A percentile compares a stretch with the other conserved stretches of the same genome.
These are phyloP conservation scores for Trebouxia sp. DNA, from an alignment of 139 green algal species.

Conservation along the genomic window DNA sequence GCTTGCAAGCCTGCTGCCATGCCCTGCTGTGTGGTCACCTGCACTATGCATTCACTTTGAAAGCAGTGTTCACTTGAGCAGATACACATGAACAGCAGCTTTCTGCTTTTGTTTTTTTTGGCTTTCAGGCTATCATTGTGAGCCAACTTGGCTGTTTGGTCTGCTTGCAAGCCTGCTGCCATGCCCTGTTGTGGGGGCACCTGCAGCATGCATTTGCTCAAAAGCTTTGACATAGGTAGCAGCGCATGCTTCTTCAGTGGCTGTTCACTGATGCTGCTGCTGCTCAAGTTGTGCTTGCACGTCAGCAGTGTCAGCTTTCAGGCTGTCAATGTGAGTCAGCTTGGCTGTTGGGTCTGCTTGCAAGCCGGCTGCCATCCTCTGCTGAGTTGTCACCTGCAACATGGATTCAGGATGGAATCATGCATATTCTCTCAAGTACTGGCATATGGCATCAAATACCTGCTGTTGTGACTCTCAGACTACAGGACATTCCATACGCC, in stretches of 20 bases:
- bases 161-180: neutral
- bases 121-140: neutral
- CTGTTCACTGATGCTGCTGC: too few species aligned
- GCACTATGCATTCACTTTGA: neutral
- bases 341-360: conserved; percentile 19
- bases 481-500: too few species aligned
- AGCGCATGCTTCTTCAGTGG: too few species aligned
- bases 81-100: too few species aligned
- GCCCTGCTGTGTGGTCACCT: neutral
- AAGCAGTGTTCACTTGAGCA: too few species aligned
- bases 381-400: neutral
- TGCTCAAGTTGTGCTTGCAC: neutral
- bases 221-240: too few species aligned
- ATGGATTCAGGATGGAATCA: too few species aligned
- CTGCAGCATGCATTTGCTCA: neutral
- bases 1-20: conserved; percentile 1
- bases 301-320: neutral
- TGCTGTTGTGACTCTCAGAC: too few species aligned
- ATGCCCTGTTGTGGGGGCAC: neutral
- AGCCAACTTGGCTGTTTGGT: conserved; percentile 13
- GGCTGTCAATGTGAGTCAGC: neutral
- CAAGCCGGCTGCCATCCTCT: neutral
- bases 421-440: too few species aligned
- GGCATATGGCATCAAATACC: too few species aligned
- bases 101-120: too few species aligned